These are phyloP conservation scores for Metschnikowia aberdeeniae DNA, from an alignment of 805 yeast genomes.

Conservation along the genomic window DNA sequence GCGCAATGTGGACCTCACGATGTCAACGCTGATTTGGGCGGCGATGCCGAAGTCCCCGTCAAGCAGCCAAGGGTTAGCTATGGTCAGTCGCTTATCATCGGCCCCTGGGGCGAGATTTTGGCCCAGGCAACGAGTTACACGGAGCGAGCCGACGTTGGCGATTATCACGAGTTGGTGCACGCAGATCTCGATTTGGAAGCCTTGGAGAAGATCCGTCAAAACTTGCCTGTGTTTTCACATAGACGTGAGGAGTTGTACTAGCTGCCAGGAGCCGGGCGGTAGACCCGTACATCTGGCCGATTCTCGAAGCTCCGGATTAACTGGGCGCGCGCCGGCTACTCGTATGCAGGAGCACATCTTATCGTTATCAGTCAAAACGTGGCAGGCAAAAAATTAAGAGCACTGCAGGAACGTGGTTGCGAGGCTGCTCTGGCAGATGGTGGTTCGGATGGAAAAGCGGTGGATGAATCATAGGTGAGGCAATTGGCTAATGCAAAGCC, in stretches of 20 bases:
- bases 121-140: conserved; percentile 42
- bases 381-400: no score
- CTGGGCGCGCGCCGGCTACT: no score
- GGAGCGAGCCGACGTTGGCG: conserved; percentile 28
- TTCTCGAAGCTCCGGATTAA: no score
- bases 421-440: no score
- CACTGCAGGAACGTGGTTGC: no score
- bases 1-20: conserved; percentile 83
- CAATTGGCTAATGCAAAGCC: no score
- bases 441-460: no score
- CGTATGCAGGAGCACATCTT: no score
- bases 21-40: conserved; percentile 34
- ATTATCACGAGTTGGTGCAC: conserved; percentile 40
- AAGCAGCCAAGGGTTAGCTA: conserved; percentile 58
- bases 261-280: background rate
- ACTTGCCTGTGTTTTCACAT: conserved; percentile 78
- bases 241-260: conserved; percentile 52
- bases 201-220: conserved; percentile 49
- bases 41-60: conserved; percentile 14
- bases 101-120: conserved; percentile 84
- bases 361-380: no score
- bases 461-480: no score
- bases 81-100: conserved; percentile 84
- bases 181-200: conserved; percentile 64
- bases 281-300: no score